Base-by-base conservation (phyloP, 441 rosid species). In the Populus hybrid region DNA sequence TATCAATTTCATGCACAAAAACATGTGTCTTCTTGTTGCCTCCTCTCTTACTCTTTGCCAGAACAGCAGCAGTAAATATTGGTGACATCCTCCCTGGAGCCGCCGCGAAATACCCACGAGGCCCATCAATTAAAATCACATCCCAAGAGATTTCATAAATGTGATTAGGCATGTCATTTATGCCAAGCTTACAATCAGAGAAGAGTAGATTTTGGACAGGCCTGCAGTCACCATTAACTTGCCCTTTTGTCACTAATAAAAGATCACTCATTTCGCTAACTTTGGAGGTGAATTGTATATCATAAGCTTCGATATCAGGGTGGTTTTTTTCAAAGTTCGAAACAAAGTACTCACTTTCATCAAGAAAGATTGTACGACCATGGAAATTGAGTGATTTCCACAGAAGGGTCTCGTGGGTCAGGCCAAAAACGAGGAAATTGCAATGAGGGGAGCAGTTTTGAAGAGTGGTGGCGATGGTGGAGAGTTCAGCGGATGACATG, bases 51-150 rank as follows among this genome's bases (percentile, higher is more conserved):
- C 91, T 94, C 81, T 88, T 86, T 5, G 94, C 92, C 76, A 94
- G 69, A 57, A 94, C 98, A 36, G 84, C 90, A 46, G 96, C 83
- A 19, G 97, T 92, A 78, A 89, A 94, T 19, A 94, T 91, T 72
- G 96, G 87, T 32, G 97, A 83, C 97, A 94, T 91, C 79, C 98
- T 79, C 32, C 97, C 98, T 0, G 95, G 95, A 0, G 95, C 90
- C 18, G 81, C 86, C 16, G 78, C 73, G 64, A 76, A 86, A 81
- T 91, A 91, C 50, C 97, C 98, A 67, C 89, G 85, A 3, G 97
- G 98, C 2, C 97, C 97, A 26, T 94, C 97, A 38, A 94, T 77
- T 75, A 94, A 63, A 77, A 94, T 88, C 80, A 91, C 88, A 79
- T 94, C 98, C 98, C 96, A 94, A 1, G 87, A 86, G 57, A 90